These are phyloP conservation scores for Epichloe bromicola DNA, from an alignment of 2,329 filamentous ascomycete species.

Conservation along the genomic window DNA sequence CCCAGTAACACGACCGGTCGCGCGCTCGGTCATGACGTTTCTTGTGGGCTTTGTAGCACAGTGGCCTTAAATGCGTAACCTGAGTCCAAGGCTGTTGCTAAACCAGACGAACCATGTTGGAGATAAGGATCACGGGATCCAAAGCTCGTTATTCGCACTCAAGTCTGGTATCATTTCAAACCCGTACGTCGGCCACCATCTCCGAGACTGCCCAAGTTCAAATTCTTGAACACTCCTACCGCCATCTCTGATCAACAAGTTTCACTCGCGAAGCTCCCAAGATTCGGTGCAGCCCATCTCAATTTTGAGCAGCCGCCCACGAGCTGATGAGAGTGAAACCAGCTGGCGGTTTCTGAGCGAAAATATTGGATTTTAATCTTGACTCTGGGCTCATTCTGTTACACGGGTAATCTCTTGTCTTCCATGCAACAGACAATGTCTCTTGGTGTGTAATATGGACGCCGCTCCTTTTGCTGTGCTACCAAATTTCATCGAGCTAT, in stretches of 20 bases:
- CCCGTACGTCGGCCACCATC: too few species aligned
- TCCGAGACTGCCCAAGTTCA: too few species aligned
- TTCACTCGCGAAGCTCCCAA: too few species aligned
- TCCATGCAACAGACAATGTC: not conserved
- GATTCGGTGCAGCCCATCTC: too few species aligned
- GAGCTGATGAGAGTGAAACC: not conserved
- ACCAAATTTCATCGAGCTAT: not conserved
- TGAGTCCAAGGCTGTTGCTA: not conserved
- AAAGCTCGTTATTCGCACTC: not conserved
- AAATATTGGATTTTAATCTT: not conserved
- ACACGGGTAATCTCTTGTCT: not conserved
- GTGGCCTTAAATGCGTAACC: not conserved
- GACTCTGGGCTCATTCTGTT: not conserved
- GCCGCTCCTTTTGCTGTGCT: not conserved
- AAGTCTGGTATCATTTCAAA: too few species aligned
- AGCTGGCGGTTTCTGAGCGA: not conserved
- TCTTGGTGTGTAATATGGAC: not conserved
- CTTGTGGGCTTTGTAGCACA: not conserved
- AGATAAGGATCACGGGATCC: not conserved
- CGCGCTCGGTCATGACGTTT: not conserved
- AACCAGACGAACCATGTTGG: slow-evolving; percentile 1
- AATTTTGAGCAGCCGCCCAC: not conserved
- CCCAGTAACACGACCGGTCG: not conserved
- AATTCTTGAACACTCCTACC: too few species aligned
- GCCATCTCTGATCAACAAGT: too few species aligned